Evolutionary conservation across 202 grass and related monocot genomes (phyloP).

Genomic region (Carex sylvatica): DNA sequence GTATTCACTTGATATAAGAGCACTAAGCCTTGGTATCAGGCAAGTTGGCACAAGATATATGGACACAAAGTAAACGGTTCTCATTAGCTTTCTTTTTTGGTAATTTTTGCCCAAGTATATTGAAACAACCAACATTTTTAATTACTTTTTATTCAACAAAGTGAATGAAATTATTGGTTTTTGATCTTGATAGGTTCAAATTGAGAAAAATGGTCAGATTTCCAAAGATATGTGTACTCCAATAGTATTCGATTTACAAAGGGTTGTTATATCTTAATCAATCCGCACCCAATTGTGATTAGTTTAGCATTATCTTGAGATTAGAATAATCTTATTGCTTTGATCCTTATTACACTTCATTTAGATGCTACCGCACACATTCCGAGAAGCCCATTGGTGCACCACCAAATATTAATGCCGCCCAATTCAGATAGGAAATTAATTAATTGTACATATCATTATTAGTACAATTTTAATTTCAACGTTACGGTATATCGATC

Average conservation of each 20-base stretch:
- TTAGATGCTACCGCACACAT: constrained; percentile 18
- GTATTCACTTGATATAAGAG: not conserved
- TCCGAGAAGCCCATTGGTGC: not conserved
- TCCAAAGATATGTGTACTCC: too few species aligned
- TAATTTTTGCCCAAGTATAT: not conserved
- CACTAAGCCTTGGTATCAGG: constrained; percentile 22
- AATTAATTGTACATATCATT: too few species aligned
- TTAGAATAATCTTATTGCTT: constrained; percentile 38
- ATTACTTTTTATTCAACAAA: not conserved
- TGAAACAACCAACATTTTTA: too few species aligned
- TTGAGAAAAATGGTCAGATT: not conserved
- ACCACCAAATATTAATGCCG: not conserved
- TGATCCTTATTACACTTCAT: constrained; percentile 17
- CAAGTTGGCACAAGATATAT: constrained; percentile 22
- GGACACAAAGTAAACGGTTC: constrained; percentile 5
- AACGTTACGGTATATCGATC: too few species aligned
- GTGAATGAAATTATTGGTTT: not conserved
- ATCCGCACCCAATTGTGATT: constrained; percentile 44
- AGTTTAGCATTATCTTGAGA: constrained; percentile 53
- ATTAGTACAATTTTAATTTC: not conserved
- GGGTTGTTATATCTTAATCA: constrained; percentile 2
- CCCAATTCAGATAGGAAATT: not conserved
- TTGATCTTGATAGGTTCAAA: not conserved
- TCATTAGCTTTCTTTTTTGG: not conserved
- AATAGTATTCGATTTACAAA: not conserved